Percentiles rank a stretch among this genome's conserved stretches.
Evolutionary conservation across 2,329 filamentous ascomycete species (phyloP).

Genomic region (Dissoconium aciculare): DNA sequence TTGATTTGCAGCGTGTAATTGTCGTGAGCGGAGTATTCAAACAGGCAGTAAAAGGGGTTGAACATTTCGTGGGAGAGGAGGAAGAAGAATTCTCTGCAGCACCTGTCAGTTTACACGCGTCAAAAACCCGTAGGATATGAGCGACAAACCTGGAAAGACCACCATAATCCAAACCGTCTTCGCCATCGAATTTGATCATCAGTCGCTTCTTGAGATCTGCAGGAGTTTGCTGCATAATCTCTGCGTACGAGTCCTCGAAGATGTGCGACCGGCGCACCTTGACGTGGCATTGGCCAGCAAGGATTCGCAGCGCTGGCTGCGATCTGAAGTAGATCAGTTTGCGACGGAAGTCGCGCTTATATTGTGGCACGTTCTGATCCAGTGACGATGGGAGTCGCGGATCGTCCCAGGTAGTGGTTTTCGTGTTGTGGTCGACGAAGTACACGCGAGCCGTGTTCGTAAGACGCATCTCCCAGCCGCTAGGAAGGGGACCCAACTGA

Average conservation of each 20-base stretch:
- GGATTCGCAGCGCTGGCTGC: slow-evolving; percentile 85
- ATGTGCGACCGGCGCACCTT: slow-evolving; percentile 95
- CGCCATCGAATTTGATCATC: slow-evolving; percentile 99
- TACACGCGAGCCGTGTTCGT: slow-evolving; percentile 97
- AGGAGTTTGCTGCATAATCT: slow-evolving; percentile 92
- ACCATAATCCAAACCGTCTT: slow-evolving; percentile 95
- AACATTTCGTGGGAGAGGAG: slow-evolving; percentile 99
- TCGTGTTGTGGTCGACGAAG: slow-evolving; percentile 98
- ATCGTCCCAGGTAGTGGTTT: slow-evolving; percentile 98
- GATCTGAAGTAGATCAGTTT: slow-evolving; percentile 99
- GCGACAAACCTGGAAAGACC: slow-evolving; percentile 60
- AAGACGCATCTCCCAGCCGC: slow-evolving; percentile 98
- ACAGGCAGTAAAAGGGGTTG: slow-evolving; percentile 98
- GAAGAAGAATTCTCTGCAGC: slow-evolving; percentile 87
- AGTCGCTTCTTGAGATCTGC: slow-evolving; percentile 93
- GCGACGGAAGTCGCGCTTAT: slow-evolving; percentile 95
- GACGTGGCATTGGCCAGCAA: slow-evolving; percentile 93
- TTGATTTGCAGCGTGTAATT: slow-evolving; percentile 99
- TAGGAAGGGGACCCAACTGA: slow-evolving; percentile 84
- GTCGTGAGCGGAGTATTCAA: slow-evolving; percentile 98
- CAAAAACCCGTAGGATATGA: background rate
- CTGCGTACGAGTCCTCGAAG: slow-evolving; percentile 96
- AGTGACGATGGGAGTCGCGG: slow-evolving; percentile 86
- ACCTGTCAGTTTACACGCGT: slow-evolving; percentile 17
- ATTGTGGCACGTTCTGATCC: slow-evolving; percentile 96